Evolutionary conservation across 305 asterid genomes (phyloP).

Genomic region (Striga hermonthica): DNA sequence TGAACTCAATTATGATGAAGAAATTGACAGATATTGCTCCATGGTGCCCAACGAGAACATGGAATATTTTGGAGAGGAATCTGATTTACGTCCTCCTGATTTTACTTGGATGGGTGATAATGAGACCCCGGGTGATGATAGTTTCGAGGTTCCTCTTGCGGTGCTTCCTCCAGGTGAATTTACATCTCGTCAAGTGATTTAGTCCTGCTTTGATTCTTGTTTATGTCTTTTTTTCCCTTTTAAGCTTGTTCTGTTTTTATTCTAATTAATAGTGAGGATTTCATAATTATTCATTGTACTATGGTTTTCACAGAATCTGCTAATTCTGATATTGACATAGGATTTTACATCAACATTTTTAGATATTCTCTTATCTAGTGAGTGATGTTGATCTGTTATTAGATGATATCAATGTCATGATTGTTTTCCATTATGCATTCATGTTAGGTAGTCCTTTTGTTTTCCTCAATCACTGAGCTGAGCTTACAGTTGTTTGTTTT

Average conservation of each 20-base stretch:
- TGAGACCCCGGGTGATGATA: constrained; percentile 17
- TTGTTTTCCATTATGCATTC: not conserved
- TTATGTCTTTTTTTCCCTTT: too few relatives aligned
- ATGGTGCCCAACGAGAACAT: constrained; percentile 7
- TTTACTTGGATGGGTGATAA: constrained; percentile 24
- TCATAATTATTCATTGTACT: not conserved
- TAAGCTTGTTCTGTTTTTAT: too few relatives aligned
- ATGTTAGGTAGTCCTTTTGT: not conserved
- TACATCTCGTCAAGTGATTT: not conserved
- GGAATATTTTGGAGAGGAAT: constrained; percentile 20
- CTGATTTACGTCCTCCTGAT: constrained; percentile 7
- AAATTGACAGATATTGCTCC: constrained; percentile 15
- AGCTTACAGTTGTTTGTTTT: not conserved
- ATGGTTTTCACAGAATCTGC: not conserved
- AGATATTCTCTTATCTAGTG: not conserved
- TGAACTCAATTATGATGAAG: constrained; percentile 28
- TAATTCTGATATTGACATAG: too few relatives aligned
- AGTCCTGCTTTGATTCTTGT: not conserved
- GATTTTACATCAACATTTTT: constrained; percentile 3
- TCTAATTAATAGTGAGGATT: constrained; percentile 2
- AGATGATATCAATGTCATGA: not conserved
- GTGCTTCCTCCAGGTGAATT: constrained; percentile 30
- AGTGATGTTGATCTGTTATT: not conserved
- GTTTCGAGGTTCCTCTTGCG: constrained; percentile 30
- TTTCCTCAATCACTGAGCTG: not conserved